Evolutionary conservation across 371 early-diverging fungal genomes (phyloP).

Genomic region (Polyrhizophydium stewartii): DNA sequence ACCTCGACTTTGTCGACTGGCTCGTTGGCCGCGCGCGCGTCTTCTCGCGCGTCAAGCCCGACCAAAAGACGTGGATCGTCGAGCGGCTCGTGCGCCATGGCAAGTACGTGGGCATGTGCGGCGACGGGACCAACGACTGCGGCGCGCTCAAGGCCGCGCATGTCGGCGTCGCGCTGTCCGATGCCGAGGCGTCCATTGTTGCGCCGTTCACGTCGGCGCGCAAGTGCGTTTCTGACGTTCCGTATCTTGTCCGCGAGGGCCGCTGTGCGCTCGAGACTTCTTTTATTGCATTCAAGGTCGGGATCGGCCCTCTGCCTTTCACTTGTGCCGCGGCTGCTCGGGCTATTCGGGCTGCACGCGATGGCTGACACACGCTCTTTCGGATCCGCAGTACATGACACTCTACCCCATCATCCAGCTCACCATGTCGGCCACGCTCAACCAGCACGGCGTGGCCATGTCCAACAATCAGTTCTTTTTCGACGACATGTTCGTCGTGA

Average conservation of each 20-base stretch:
- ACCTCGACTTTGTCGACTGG: constrained; percentile 10
- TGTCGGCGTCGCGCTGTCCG: constrained; percentile 84
- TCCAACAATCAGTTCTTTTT: constrained; percentile 68
- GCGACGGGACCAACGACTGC: constrained; percentile 95
- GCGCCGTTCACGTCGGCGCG: constrained; percentile 74
- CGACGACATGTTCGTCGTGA: constrained; percentile 60
- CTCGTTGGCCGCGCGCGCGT: constrained; percentile 15
- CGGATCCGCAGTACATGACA: constrained; percentile 27
- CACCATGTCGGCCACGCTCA: constrained; percentile 63
- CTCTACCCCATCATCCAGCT: constrained; percentile 60
- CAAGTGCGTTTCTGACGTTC: constrained; percentile 62
- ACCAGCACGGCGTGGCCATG: constrained; percentile 53
- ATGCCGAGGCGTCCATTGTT: constrained; percentile 78
- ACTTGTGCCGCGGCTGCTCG: no score
- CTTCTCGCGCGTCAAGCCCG: constrained; percentile 33
- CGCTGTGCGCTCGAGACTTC: constrained; percentile 71
- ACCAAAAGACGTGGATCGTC: constrained; percentile 39
- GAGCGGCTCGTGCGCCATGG: constrained; percentile 27
- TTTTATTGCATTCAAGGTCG: constrained; percentile 70
- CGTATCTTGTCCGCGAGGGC: constrained; percentile 67
- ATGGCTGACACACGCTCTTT: neutral
- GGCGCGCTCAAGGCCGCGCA: constrained; percentile 89
- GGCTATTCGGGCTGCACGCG: no score
- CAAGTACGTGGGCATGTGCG: constrained; percentile 70
- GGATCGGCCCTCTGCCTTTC: no score